These are phyloP conservation scores for Anthostomella pinea DNA, from an alignment of 2,329 filamentous ascomycete genomes.

Conservation along the genomic window DNA sequence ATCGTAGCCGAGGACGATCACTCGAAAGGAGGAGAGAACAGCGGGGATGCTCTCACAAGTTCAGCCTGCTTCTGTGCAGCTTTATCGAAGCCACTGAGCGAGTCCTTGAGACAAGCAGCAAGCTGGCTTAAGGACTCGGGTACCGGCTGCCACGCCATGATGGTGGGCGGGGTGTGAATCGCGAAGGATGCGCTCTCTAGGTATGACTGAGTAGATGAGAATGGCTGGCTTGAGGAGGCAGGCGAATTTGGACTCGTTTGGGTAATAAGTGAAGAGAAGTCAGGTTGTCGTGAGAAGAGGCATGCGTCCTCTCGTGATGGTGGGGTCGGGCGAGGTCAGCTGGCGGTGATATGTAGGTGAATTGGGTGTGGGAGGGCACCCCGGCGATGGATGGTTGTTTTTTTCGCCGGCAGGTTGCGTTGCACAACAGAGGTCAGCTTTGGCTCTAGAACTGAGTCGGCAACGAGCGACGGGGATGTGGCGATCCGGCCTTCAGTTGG, in stretches of 20 bases:
- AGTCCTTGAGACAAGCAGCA: slow-evolving; percentile 85
- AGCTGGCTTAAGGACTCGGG: slow-evolving; percentile 87
- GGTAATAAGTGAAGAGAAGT: background rate
- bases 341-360: background rate
- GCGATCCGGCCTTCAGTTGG: too few species aligned
- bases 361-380: background rate
- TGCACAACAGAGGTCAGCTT: too few species aligned
- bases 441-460: too few species aligned
- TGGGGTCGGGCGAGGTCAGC: background rate
- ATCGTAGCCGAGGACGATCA: slow-evolving; percentile 9
- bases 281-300: background rate
- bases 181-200: too few species aligned
- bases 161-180: slow-evolving; percentile 26
- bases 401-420: background rate
- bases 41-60: slow-evolving; percentile 55
- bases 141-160: slow-evolving; percentile 91
- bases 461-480: too few species aligned
- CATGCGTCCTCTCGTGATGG: background rate
- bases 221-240: slow-evolving; percentile 1
- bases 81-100: slow-evolving; percentile 79
- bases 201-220: too few species aligned
- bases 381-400: background rate
- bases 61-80: slow-evolving; percentile 85
- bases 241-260: slow-evolving; percentile 11
- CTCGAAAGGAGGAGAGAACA: slow-evolving; percentile 2